Evolutionary conservation across 2,329 filamentous ascomycete species (phyloP), one percentile per base, ranked within the genome.

Genomic region (Colletotrichum nymphaeae): DNA sequence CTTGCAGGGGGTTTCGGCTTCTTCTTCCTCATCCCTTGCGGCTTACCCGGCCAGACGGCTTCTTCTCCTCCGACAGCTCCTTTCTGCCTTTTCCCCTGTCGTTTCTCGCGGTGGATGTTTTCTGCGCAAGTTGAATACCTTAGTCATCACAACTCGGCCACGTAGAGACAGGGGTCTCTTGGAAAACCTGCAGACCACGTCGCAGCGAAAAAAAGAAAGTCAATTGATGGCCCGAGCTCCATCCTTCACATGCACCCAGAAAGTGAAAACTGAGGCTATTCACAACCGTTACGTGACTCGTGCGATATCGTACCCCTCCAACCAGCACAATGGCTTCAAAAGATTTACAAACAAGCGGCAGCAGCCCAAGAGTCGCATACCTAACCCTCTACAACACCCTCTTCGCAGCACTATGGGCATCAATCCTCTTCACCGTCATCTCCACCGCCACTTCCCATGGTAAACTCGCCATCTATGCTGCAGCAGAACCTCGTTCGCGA

Each of bases 351-450:
- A 11, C 1, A 22, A 28, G 28, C 5, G 30, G 24, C 35, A 24
- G n/a, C 53, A 42, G 42, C 3, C 26, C 9, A 3, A 42, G 71
- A 4, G 16, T 35, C 46, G 85, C 84, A 79, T 98, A 98, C 85
- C 91, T 98, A 68, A 88, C 95, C 78, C 85, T 92, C 76, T 99
- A 98, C 89, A 98, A 98, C 84, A 88, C 91, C 77, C 80, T 92
- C 75, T 97, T 93, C 66, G 90, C 95, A 71, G 81, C 91, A 22
- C 89, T 95, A 62, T 99, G 97, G 97, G 84, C 89, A 46, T 89
- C 90, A 16, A 91, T 98, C 67, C 89, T 98, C 49, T 88, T 89
- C 65, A 90, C 93, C 72, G 92, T 93, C 2, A 24, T 24, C 24
- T 24, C 24, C 24, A 24, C 24, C 24, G 24, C 24, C 24, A 24